Percentiles rank a stretch among this genome's conserved stretches.
Evolutionary conservation across 768 basidiomycete species (phyloP).

Genomic region (Tylopilus rubrobrunneus): DNA sequence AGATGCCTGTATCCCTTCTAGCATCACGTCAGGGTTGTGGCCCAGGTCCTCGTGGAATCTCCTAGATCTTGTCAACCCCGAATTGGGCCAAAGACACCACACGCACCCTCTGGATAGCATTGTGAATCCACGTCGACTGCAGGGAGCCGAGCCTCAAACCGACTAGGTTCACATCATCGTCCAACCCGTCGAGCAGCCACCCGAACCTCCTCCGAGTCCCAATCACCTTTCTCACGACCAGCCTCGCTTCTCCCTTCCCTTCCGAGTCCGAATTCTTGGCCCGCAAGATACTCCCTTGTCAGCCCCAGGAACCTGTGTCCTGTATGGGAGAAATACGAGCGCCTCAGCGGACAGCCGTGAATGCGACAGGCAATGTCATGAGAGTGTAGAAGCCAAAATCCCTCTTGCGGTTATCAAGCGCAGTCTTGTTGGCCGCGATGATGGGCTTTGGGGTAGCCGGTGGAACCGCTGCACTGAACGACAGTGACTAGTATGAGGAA

Average conservation of each 20-base stretch:
- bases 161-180: slow-evolving; percentile 39
- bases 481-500: slow-evolving; percentile 17
- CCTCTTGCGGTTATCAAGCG: slow-evolving; percentile 35
- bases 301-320: slow-evolving; percentile 44
- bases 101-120: slow-evolving; percentile 39
- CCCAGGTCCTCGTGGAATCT: too few relatives aligned
- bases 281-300: slow-evolving; percentile 51
- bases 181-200: slow-evolving; percentile 10
- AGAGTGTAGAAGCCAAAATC: slow-evolving; percentile 23
- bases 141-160: slow-evolving; percentile 52
- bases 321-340: slow-evolving; percentile 45
- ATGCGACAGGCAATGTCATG: slow-evolving; percentile 36
- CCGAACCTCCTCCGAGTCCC: slow-evolving; percentile 22
- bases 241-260: slow-evolving; percentile 10
- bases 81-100: too few relatives aligned
- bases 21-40: too few relatives aligned
- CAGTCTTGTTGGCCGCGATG: slow-evolving; percentile 32
- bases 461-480: slow-evolving; percentile 32
- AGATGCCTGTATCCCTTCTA: too few relatives aligned
- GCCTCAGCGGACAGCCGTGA: slow-evolving; percentile 49
- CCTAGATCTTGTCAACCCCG: slow-evolving; percentile 8
- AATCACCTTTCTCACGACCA: slow-evolving; percentile 14
- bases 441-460: slow-evolving; percentile 50
- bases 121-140: slow-evolving; percentile 48
- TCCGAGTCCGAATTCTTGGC: slow-evolving; percentile 40